Conservation (phyloP, 225 moss, liverwort and hornwort genomes). For the Neckera pumila region DNA sequence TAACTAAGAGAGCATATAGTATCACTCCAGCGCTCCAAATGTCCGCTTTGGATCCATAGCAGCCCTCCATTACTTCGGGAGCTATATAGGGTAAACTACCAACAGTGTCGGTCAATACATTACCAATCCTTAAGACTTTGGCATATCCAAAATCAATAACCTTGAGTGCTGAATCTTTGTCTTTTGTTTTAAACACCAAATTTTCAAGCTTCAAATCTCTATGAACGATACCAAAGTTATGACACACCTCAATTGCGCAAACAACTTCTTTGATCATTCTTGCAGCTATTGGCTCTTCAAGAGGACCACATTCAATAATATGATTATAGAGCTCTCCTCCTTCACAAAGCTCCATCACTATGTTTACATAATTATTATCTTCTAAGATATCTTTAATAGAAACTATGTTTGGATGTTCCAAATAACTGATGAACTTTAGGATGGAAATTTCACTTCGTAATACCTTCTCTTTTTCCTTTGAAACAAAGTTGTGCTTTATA, state of each 20-base stretch:
- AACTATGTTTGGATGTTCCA: not conserved
- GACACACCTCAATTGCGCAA: not conserved
- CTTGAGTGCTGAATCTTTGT: not conserved
- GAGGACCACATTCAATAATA: not conserved
- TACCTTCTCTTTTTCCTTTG: fast-evolving
- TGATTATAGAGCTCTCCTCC: not conserved
- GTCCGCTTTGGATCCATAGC: not conserved
- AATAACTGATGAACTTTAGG: not conserved
- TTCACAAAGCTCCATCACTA: not conserved
- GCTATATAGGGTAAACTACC: not conserved
- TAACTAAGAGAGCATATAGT: not conserved
- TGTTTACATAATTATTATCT: not conserved
- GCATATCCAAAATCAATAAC: not conserved
- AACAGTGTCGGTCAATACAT: not conserved
- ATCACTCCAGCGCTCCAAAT: not conserved
- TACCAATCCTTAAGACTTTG: not conserved
- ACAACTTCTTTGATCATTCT: not conserved
- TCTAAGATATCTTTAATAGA: not conserved
- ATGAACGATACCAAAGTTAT: not conserved
- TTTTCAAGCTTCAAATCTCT: not conserved
- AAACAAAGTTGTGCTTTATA: not conserved
- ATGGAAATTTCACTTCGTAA: not conserved
- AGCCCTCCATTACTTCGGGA: not conserved
- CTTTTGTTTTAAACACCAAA: not conserved
- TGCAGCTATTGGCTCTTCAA: not conserved